phyloP scores from a whole-genome alignment of 805 yeast species.

The Teunomyces stri region DNA sequence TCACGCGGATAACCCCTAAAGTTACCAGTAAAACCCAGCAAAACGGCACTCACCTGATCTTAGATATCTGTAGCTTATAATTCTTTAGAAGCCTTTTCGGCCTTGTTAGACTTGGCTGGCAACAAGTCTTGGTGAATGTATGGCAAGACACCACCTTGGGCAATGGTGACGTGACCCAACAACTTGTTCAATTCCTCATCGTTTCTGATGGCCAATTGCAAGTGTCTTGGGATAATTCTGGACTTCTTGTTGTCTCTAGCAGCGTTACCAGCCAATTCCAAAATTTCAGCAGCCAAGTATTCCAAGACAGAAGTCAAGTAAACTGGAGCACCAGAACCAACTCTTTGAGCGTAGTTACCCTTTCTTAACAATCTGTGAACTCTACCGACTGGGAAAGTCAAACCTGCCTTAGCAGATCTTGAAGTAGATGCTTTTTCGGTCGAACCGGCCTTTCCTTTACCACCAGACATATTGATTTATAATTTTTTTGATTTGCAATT shows the following conservation, averaged over 20 bases:
- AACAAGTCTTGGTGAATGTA: conserved; percentile 92
- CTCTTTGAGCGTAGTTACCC: conserved; percentile 97
- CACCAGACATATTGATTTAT: conserved; percentile 64
- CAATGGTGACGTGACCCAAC: conserved; percentile 80
- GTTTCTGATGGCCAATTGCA: conserved; percentile 97
- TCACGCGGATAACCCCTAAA: neutral
- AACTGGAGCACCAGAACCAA: conserved; percentile 99
- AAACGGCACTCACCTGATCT: neutral
- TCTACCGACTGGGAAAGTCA: conserved; percentile 99
- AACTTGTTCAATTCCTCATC: conserved; percentile 98
- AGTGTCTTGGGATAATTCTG: conserved; percentile 97
- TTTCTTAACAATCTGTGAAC: conserved; percentile 94
- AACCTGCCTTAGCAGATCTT: conserved; percentile 98
- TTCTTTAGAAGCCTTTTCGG: conserved; percentile 64
- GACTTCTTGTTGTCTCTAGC: conserved; percentile 68
- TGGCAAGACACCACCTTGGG: conserved; percentile 99
- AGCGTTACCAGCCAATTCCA: conserved; percentile 98
- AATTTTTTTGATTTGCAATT: neutral
- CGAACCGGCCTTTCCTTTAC: conserved; percentile 90
- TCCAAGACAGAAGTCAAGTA: conserved; percentile 96
- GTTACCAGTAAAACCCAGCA: neutral
- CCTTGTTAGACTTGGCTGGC: conserved; percentile 69
- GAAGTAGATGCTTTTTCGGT: conserved; percentile 91
- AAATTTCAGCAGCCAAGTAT: conserved; percentile 95
- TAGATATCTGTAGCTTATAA: conserved; percentile 34